phyloP scores from a whole-genome alignment of 2,329 filamentous ascomycete species.

The Penicillium sp. region DNA sequence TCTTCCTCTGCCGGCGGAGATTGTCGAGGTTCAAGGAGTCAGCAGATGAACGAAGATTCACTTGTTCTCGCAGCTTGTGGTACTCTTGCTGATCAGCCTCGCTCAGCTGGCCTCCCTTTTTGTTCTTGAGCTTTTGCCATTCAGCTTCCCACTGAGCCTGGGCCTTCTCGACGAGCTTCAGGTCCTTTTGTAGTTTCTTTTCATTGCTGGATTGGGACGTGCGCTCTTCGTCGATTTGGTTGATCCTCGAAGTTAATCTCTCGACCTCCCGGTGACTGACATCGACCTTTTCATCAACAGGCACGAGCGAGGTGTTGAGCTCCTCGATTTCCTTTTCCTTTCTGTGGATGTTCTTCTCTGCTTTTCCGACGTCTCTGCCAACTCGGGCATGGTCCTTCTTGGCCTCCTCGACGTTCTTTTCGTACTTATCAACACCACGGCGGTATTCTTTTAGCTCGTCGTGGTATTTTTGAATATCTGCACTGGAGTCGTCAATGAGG shows the following conservation, averaged over 20 bases:
- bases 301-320: slow-evolving; percentile 80
- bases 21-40: slow-evolving; percentile 84
- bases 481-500: slow-evolving; percentile 87
- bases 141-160: slow-evolving; percentile 86
- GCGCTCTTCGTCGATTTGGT: slow-evolving; percentile 73
- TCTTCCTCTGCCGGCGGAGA: slow-evolving; percentile 84
- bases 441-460: slow-evolving; percentile 92
- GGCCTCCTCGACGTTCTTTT: slow-evolving; percentile 76
- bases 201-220: slow-evolving; percentile 70
- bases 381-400: slow-evolving; percentile 80
- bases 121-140: slow-evolving; percentile 80
- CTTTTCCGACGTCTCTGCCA: slow-evolving; percentile 72
- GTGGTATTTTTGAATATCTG: slow-evolving; percentile 88
- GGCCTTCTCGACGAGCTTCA: slow-evolving; percentile 84
- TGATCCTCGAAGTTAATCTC: slow-evolving; percentile 67
- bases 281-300: slow-evolving; percentile 87
- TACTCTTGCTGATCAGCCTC: slow-evolving; percentile 89
- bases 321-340: slow-evolving; percentile 89
- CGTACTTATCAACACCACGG: slow-evolving; percentile 82
- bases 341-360: slow-evolving; percentile 80
- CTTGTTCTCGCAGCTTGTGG: slow-evolving; percentile 78
- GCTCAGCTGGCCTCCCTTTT: slow-evolving; percentile 82
- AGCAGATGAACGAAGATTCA: slow-evolving; percentile 76
- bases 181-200: slow-evolving; percentile 75
- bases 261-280: slow-evolving; percentile 73